These are phyloP conservation scores for Tympanopsis confertula DNA, from an alignment of 2,329 filamentous ascomycete species.

Conservation along the genomic window DNA sequence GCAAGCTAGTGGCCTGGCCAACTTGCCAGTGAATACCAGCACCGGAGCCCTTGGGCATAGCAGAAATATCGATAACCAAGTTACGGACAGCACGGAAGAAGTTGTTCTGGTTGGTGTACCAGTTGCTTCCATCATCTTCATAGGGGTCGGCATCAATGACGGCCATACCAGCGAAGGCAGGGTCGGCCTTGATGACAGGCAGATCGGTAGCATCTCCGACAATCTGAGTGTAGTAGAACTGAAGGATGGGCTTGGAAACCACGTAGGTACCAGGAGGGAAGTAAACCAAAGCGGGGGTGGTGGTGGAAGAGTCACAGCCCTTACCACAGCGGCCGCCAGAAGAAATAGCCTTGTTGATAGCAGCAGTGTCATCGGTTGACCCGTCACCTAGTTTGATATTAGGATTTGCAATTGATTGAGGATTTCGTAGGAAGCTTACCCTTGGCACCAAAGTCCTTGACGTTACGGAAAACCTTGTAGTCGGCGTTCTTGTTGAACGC, in stretches of 20 bases:
- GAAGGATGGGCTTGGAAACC: constrained; percentile 48
- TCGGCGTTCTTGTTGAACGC: constrained; percentile 31
- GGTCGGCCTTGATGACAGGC: constrained; percentile 46
- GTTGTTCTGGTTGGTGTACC: constrained; percentile 44
- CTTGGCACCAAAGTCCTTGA: constrained; percentile 38
- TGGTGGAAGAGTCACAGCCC: constrained; percentile 55
- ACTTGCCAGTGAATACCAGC: constrained; percentile 52
- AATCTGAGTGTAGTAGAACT: constrained; percentile 62
- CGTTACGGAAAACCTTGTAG: constrained; percentile 46
- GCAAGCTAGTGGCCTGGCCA: constrained; percentile 40
- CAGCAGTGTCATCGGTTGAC: constrained; percentile 50
- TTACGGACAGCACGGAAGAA: constrained; percentile 49
- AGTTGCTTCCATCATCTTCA: constrained; percentile 36
- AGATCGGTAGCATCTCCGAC: constrained; percentile 50
- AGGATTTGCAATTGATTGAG: background rate
- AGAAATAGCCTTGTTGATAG: constrained; percentile 54
- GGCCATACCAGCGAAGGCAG: constrained; percentile 54
- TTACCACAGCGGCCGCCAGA: constrained; percentile 49
- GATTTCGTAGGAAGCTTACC: background rate
- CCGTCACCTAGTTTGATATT: constrained; percentile 22
- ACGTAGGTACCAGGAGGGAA: constrained; percentile 58
- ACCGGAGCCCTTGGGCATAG: constrained; percentile 28
- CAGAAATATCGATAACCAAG: constrained; percentile 40
- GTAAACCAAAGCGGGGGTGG: constrained; percentile 55
- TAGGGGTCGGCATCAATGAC: constrained; percentile 62